Conservation (phyloP, 2,329 filamentous ascomycete genomes). For the Leptosphaerulina australis region DNA sequence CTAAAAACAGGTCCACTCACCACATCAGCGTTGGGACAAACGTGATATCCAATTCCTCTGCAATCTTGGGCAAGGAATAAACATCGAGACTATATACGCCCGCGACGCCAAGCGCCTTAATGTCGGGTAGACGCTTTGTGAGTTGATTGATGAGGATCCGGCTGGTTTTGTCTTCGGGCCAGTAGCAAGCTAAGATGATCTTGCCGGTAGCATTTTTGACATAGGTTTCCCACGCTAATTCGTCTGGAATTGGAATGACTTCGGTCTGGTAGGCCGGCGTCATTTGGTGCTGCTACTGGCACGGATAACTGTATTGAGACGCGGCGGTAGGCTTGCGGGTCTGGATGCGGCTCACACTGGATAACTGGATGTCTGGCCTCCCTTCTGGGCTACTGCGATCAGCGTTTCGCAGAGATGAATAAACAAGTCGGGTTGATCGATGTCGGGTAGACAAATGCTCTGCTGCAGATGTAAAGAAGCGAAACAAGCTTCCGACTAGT, state of each 20-base stretch:
- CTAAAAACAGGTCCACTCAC: constrained; percentile 6
- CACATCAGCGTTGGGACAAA: constrained; percentile 37
- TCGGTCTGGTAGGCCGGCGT: constrained; percentile 21
- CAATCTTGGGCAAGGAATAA: constrained; percentile 31
- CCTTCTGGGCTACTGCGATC: too few relatives aligned
- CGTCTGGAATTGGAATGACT: constrained; percentile 17
- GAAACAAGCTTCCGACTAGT: constrained; percentile 8
- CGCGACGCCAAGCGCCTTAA: constrained; percentile 18
- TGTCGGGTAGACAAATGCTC: too few relatives aligned
- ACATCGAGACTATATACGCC: constrained; percentile 35
- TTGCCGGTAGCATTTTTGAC: constrained; percentile 27
- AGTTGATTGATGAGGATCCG: constrained; percentile 21
- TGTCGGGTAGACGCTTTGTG: constrained; percentile 24
- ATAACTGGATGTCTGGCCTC: too few relatives aligned
- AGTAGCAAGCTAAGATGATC: constrained; percentile 29
- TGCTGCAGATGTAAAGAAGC: background rate
- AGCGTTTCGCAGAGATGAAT: too few relatives aligned
- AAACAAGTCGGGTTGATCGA: too few relatives aligned
- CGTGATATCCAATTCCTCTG: constrained; percentile 25
- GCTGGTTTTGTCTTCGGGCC: constrained; percentile 31
- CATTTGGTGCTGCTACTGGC: too few relatives aligned
- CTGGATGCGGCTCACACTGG: too few relatives aligned
- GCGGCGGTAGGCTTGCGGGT: constrained; percentile 3
- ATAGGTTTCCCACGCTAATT: constrained; percentile 25
- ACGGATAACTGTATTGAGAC: too few relatives aligned